A percentile compares a stretch with the other conserved stretches of the same genome.
These are phyloP conservation scores for Diaporthe humulicola DNA, from an alignment of 2,329 filamentous ascomycete genomes.

Conservation along the genomic window DNA sequence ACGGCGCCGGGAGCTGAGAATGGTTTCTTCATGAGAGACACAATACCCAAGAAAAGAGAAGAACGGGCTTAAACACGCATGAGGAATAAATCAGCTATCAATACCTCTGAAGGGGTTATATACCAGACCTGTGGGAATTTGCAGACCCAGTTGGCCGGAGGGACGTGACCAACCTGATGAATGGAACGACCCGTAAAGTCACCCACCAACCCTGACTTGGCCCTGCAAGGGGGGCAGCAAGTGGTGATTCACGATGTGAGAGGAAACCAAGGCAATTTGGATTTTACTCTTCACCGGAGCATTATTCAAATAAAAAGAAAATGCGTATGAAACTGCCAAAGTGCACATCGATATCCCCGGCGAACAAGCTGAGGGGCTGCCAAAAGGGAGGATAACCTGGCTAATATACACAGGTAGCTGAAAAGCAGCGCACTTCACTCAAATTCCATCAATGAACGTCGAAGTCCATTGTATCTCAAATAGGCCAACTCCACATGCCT, in stretches of 20 bases:
- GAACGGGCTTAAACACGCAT: accelerated
- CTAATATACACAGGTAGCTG: background rate
- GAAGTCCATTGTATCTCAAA: too few relatives aligned
- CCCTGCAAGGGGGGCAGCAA: background rate
- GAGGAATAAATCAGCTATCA: background rate
- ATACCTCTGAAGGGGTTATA: background rate
- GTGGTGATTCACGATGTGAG: background rate
- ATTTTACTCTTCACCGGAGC: background rate
- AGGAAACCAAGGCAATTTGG: background rate
- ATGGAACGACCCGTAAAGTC: background rate
- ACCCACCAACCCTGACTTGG: background rate
- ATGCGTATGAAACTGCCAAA: background rate
- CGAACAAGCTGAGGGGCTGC: background rate
- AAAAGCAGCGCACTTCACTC: background rate
- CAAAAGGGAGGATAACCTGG: background rate
- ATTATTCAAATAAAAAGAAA: background rate
- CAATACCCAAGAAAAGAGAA: background rate
- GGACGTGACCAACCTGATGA: background rate
- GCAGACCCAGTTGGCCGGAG: background rate
- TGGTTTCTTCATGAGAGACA: background rate
- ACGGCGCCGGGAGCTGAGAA: background rate
- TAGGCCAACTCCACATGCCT: too few relatives aligned
- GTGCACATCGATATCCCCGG: background rate
- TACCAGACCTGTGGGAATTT: background rate
- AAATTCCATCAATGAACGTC: too few relatives aligned